phyloP scores from a whole-genome alignment of 305 asterid species.

The Lippia alba region DNA sequence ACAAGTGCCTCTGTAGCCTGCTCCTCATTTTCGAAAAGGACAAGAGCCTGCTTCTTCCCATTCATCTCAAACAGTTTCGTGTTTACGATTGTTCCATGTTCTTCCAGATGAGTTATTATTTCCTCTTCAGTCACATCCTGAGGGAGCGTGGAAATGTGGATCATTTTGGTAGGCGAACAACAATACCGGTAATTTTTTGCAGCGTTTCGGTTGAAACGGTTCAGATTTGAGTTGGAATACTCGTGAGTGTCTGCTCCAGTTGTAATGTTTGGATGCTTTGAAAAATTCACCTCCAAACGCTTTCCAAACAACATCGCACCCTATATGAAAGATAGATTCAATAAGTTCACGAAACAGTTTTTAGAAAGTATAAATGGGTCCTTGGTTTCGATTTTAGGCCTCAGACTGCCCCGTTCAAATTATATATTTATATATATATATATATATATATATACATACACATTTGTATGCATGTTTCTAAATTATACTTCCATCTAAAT shows the following conservation, averaged over 20 bases:
- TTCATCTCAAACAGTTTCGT: constrained; percentile 91
- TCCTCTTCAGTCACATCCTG: constrained; percentile 84
- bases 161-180: constrained; percentile 97
- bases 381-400: too few relatives aligned
- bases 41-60: constrained; percentile 95
- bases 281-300: constrained; percentile 91
- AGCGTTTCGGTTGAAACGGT: constrained; percentile 94
- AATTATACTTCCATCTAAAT: too few relatives aligned
- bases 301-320: constrained; percentile 89
- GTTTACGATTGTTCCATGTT: constrained; percentile 71
- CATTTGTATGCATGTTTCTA: too few relatives aligned
- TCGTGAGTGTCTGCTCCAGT: constrained; percentile 95
- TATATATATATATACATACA: too few relatives aligned
- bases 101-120: constrained; percentile 77
- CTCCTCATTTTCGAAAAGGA: constrained; percentile 87
- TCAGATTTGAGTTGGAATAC: constrained; percentile 89
- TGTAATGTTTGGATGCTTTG: constrained; percentile 84
- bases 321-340: constrained; percentile 43
- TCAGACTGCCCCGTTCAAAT: too few relatives aligned
- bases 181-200: constrained; percentile 94
- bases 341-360: neutral
- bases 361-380: too few relatives aligned
- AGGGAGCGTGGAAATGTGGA: constrained; percentile 92
- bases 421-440: too few relatives aligned
- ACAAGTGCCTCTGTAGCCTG: constrained; percentile 97